Base-by-base conservation (phyloP, 2,329 filamentous ascomycete species). In the Daldinia sp. region DNA sequence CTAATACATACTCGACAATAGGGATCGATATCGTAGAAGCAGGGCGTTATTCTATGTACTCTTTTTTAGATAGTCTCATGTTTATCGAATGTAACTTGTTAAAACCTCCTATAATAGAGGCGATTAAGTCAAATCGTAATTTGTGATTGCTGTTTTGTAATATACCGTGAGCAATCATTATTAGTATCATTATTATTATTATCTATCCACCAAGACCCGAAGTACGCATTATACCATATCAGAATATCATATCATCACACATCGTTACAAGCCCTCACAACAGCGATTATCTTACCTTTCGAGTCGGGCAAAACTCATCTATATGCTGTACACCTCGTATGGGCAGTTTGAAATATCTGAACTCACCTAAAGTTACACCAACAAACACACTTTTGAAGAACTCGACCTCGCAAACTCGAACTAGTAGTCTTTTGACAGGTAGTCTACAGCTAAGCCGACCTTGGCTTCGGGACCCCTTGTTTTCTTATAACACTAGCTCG, bases 41-140 rank as follows among this genome's bases (percentile, higher is more conserved):
- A 30, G 46, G 23, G 23, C 12, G 41, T 26, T 44, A 6, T 10
- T 42, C 26, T 33, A n/a, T n/a, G n/a, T n/a, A 13, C 37, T 33
- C 55, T 48, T 64, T 64, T 53, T 48, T 59, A 35, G 55, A 55
- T 23, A 48, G n/a, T 63, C 64, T 67, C 57, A 46, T 62, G 56
- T 33, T n/a, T 50, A 64, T 68, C 60, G 18, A 37, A 68, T 64
- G 65, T 56, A 59, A 63, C 46, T 26, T 26, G 55, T 12, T 39
- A 15, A 33, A 48, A 46, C 33, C 20, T n/a, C 51, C 37, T 42
- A 42, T 63, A 56, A 51, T 51, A 51, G 51, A 55, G 41, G n/a
- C 39, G 23, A 30, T 53, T 44, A 28, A 50, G 15, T 13, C 20
- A 26, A 56, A 54, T n/a, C 35, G 44, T 10, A 55, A 62, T 10